A percentile compares a stretch with the other conserved stretches of the same genome.
Evolutionary conservation across 1,284 basidiomycete species (phyloP).

Genomic region (Tilletiopsis washingtonensis): DNA sequence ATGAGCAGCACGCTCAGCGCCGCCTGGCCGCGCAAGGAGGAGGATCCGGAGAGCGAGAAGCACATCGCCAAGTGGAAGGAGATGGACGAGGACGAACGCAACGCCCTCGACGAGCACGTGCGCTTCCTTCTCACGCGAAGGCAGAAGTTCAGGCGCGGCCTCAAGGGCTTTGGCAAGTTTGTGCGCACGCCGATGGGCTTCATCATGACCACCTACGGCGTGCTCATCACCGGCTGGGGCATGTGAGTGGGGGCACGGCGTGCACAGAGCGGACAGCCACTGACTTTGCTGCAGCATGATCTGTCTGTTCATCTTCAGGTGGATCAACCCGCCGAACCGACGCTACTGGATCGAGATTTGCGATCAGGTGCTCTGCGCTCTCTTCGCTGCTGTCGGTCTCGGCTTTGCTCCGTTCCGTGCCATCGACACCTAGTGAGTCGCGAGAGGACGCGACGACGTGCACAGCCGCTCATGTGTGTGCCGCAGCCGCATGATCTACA

Average conservation of each 20-base stretch:
- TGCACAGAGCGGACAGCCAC: too few species aligned
- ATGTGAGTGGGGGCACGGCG: too few species aligned
- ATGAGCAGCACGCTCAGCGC: background rate
- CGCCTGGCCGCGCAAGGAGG: constrained; percentile 7
- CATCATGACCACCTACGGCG: constrained; percentile 39
- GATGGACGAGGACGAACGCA: constrained; percentile 42
- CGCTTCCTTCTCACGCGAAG: constrained; percentile 64
- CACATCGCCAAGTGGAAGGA: constrained; percentile 36
- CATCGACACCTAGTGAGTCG: constrained; percentile 45
- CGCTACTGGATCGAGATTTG: constrained; percentile 45
- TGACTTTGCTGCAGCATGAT: too few species aligned
- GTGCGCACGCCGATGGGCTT: constrained; percentile 41
- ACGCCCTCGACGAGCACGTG: constrained; percentile 64
- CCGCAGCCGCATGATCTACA: constrained; percentile 41
- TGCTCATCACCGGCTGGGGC: constrained; percentile 41
- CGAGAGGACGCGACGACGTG: too few species aligned
- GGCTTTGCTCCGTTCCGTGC: constrained; percentile 44
- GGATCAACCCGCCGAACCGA: constrained; percentile 24
- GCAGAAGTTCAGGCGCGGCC: constrained; percentile 50
- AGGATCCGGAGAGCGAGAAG: constrained; percentile 21
- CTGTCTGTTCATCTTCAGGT: constrained; percentile 35
- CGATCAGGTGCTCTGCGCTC: constrained; percentile 43
- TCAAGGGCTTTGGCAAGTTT: constrained; percentile 34
- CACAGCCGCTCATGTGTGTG: too few species aligned
- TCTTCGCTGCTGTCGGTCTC: constrained; percentile 39